phyloP scores from a whole-genome alignment of 345 rosid species.

The Carallia pectinifolia region DNA sequence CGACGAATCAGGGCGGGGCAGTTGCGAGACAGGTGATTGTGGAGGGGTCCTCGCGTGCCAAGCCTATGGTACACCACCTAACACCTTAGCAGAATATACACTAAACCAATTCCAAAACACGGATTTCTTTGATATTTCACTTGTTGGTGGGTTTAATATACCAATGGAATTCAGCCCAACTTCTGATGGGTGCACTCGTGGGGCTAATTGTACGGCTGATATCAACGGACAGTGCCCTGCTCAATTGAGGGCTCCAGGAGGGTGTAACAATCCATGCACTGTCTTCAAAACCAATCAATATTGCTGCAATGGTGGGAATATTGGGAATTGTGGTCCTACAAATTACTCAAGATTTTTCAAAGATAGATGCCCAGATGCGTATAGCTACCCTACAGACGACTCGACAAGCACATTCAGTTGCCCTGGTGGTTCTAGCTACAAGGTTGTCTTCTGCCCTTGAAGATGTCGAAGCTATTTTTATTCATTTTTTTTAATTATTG shows the following conservation, averaged over 20 bases:
- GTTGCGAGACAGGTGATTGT: conserved; percentile 20
- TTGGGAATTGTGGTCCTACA: conserved; percentile 16
- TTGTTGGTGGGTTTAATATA: conserved; percentile 25
- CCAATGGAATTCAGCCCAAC: conserved; percentile 21
- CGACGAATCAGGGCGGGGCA: conserved; percentile 15
- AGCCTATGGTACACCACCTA: not conserved
- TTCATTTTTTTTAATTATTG: no score
- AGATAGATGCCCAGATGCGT: conserved; percentile 17
- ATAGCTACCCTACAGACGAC: conserved; percentile 17
- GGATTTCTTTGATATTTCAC: conserved; percentile 16
- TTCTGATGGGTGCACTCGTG: not conserved
- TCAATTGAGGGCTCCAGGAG: conserved; percentile 6
- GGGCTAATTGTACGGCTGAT: not conserved
- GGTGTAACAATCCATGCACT: not conserved
- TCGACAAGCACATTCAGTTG: conserved; percentile 9
- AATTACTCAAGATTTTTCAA: conserved; percentile 13
- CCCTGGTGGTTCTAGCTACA: conserved; percentile 17
- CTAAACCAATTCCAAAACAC: not conserved
- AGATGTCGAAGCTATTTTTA: not conserved
- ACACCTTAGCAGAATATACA: conserved; percentile 17
- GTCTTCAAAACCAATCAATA: conserved; percentile 7
- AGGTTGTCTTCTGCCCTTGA: conserved; percentile 18
- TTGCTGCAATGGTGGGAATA: conserved; percentile 15
- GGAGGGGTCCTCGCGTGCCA: conserved; percentile 1
- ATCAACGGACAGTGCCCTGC: conserved; percentile 12